Evolutionary conservation across 176 grass and related monocot species (phyloP).

Genomic region (Ampelocalamus luodianensis): DNA sequence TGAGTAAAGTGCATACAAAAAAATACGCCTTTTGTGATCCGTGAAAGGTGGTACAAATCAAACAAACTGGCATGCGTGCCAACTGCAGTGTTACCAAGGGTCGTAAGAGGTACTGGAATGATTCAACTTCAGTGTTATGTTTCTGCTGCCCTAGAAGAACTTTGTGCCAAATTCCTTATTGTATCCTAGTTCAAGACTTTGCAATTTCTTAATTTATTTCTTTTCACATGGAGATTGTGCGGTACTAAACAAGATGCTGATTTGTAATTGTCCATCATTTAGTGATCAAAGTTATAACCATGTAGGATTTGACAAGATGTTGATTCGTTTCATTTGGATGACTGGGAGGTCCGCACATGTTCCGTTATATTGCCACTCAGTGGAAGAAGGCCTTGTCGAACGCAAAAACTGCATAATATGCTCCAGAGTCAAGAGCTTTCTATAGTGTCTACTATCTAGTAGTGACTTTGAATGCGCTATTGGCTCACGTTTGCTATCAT

Average conservation of each 20-base stretch:
- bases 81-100: no score
- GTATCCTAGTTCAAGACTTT: not conserved
- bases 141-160: not conserved
- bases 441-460: not conserved
- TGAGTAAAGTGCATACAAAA: not conserved
- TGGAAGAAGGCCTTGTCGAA: constrained; percentile 50
- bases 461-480: not conserved
- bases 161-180: not conserved
- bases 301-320: not conserved
- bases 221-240: not conserved
- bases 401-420: constrained; percentile 23
- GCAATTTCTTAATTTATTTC: not conserved
- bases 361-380: constrained; percentile 42
- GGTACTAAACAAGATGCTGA: not conserved
- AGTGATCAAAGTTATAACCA: not conserved
- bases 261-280: not conserved
- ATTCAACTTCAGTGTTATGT: constrained; percentile 12
- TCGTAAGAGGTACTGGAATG: not conserved
- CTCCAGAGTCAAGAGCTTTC: not conserved
- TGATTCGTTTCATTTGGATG: not conserved
- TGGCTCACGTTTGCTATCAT: not conserved
- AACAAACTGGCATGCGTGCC: not conserved
- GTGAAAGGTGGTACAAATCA: not conserved
- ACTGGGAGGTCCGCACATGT: constrained; percentile 40
- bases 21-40: not conserved